A percentile compares a stretch with the other conserved stretches of the same genome.
These are phyloP conservation scores for Yamadazyma pseudoaaseri DNA, from an alignment of 1,139 yeast species.

Conservation along the genomic window DNA sequence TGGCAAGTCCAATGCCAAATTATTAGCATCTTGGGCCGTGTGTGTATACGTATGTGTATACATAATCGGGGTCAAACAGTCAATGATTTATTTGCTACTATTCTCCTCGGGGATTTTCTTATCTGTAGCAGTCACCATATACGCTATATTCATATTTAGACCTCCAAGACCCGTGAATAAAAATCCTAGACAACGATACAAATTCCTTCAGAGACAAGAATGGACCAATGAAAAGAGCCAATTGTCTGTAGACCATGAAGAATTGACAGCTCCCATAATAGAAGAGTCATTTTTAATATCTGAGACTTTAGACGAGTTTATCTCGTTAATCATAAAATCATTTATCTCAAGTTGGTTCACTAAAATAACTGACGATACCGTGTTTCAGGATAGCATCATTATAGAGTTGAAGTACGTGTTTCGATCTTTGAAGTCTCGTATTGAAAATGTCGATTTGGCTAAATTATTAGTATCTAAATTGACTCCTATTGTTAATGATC, in stretches of 20 bases:
- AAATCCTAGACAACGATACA: conserved; percentile 13
- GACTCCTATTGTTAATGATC: conserved; percentile 67
- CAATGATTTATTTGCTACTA: conserved; percentile 6
- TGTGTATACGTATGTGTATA: conserved; percentile 1
- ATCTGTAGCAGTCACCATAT: conserved; percentile 5
- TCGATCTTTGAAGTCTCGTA: conserved; percentile 36
- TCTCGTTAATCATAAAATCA: conserved; percentile 53
- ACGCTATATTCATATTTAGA: conserved; percentile 10
- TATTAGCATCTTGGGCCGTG: not conserved
- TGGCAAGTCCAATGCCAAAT: not conserved
- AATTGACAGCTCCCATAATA: conserved; percentile 30
- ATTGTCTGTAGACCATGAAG: conserved; percentile 8
- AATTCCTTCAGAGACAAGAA: conserved; percentile 23
- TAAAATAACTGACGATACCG: conserved; percentile 42
- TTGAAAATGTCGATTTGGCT: conserved; percentile 51
- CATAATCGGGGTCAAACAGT: conserved; percentile 7
- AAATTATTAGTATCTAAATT: conserved; percentile 55
- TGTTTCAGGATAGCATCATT: conserved; percentile 57
- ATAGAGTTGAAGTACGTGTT: conserved; percentile 46
- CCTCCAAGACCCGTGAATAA: conserved; percentile 4
- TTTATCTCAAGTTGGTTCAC: conserved; percentile 68
- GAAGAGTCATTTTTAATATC: conserved; percentile 55
- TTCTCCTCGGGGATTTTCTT: conserved; percentile 9
- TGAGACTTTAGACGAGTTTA: conserved; percentile 50
- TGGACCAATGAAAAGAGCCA: conserved; percentile 25